These are phyloP conservation scores for Adiantum capillusveneris DNA, from an alignment of 75 land plant genomes.

Conservation along the genomic window DNA sequence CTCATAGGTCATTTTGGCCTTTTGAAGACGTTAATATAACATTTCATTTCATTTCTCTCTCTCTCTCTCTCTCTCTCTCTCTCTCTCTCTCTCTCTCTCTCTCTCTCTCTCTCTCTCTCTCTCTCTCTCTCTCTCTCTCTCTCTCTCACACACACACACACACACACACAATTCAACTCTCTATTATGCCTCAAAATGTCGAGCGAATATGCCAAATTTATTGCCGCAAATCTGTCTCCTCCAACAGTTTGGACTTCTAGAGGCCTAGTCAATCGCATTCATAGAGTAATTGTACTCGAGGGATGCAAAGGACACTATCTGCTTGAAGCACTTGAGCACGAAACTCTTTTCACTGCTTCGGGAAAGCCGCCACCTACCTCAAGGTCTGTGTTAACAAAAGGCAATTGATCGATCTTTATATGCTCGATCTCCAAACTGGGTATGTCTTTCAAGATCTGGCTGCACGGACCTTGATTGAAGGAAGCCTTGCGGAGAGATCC, in stretches of 20 bases:
- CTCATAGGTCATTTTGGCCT: too few relatives aligned
- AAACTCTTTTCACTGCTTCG: constrained; percentile 21
- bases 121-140: too few relatives aligned
- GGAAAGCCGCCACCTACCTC: constrained; percentile 18
- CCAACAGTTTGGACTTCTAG: constrained; percentile 13
- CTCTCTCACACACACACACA: too few relatives aligned
- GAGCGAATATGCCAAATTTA: too few relatives aligned
- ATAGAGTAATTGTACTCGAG: constrained; percentile 41
- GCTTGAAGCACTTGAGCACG: constrained; percentile 17
- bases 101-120: too few relatives aligned
- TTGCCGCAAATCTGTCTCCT: constrained; percentile 63
- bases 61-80: too few relatives aligned
- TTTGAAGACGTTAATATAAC: too few relatives aligned
- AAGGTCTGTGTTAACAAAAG: constrained; percentile 27
- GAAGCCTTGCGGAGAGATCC: constrained; percentile 67
- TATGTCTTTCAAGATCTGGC: constrained; percentile 32
- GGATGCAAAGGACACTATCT: constrained; percentile 26
- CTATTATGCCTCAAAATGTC: too few relatives aligned
- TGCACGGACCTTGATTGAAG: constrained; percentile 53
- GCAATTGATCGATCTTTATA: constrained; percentile 15
- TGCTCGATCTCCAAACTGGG: constrained; percentile 15
- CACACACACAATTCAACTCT: too few relatives aligned
- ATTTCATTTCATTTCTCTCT: too few relatives aligned
- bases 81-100: too few relatives aligned
- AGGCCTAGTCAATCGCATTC: constrained; percentile 20